phyloP scores from a whole-genome alignment of 148 eudicot species.

The Salicornia ramosissima region DNA sequence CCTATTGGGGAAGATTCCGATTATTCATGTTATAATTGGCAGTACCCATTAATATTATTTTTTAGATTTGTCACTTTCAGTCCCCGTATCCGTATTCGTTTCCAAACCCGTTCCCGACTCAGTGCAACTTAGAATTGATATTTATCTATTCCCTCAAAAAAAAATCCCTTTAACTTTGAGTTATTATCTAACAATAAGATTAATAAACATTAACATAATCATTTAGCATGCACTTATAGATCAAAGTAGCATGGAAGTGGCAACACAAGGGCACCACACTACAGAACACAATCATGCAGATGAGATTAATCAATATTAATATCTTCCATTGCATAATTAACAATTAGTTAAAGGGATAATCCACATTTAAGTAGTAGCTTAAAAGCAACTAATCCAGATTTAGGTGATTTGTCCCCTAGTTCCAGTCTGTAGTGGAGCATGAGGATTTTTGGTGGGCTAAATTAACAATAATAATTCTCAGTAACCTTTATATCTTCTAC shows the following conservation, averaged over 20 bases:
- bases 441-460: slow-evolving; percentile 6
- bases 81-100: too few species aligned
- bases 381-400: background rate
- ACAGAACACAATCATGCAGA: background rate
- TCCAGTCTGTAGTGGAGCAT: slow-evolving; percentile 17
- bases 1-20: too few species aligned
- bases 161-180: too few species aligned
- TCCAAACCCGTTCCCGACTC: too few species aligned
- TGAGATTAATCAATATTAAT: background rate
- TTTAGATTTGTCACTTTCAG: too few species aligned
- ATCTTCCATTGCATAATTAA: background rate
- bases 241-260: background rate
- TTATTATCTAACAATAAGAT: too few species aligned
- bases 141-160: too few species aligned
- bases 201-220: slow-evolving; percentile 6
- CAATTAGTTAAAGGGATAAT: background rate
- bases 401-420: background rate
- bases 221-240: background rate
- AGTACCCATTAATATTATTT: too few species aligned
- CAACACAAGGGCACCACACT: background rate
- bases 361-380: background rate
- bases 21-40: too few species aligned
- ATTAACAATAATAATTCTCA: background rate
- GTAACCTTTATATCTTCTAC: background rate
- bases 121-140: too few species aligned